Evolutionary conservation across 176 grass and related monocot species (phyloP).

Genomic region (Pharus latifolius): DNA sequence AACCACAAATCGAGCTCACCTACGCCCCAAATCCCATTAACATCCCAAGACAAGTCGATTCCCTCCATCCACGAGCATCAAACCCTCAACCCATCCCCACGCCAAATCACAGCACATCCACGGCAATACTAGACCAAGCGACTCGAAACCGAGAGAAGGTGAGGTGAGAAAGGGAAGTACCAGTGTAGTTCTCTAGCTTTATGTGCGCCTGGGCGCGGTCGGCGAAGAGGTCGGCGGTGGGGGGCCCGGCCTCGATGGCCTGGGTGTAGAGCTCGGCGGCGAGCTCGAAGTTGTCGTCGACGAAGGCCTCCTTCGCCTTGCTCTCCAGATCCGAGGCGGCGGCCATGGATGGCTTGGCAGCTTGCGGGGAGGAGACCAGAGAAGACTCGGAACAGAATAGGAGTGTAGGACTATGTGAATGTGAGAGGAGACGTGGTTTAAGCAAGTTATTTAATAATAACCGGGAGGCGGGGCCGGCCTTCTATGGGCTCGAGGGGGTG

Average conservation of each 20-base stretch:
- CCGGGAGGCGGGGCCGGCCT: background rate
- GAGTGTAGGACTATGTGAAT: too few species aligned
- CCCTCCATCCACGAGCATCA: background rate
- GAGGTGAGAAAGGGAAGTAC: background rate
- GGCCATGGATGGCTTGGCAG: constrained; percentile 26
- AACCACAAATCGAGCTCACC: background rate
- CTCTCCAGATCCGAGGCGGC: constrained; percentile 48
- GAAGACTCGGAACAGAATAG: constrained; percentile 10
- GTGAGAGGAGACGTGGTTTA: too few species aligned
- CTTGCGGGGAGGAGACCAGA: background rate
- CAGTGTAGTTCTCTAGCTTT: constrained; percentile 62
- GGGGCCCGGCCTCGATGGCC: constrained; percentile 43
- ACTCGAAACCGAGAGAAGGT: background rate
- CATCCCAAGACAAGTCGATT: background rate
- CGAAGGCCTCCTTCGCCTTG: constrained; percentile 64
- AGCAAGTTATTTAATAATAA: too few species aligned
- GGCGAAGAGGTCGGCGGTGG: constrained; percentile 50
- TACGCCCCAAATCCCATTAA: background rate
- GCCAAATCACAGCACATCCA: background rate
- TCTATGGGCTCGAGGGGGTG: constrained; percentile 21
- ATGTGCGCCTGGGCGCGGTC: constrained; percentile 65
- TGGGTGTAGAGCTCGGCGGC: constrained; percentile 58
- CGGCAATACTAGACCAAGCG: background rate
- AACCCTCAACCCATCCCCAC: background rate
- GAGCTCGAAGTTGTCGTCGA: constrained; percentile 70